phyloP scores from a whole-genome alignment of 345 rosid species.

The Eucalyptus curtisii region DNA sequence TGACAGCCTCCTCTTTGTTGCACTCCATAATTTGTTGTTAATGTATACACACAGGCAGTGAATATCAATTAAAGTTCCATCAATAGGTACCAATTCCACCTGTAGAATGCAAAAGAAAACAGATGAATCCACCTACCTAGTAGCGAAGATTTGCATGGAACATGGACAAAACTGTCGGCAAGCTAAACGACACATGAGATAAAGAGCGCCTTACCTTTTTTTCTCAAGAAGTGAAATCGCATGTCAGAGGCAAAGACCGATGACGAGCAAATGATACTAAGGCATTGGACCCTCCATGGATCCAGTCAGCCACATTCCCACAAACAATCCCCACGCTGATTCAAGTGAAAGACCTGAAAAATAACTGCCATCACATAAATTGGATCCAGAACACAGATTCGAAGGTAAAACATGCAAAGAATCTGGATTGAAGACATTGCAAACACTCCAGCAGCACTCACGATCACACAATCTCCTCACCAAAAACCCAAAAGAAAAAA shows the following conservation, averaged over 20 bases:
- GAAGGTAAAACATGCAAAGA: background rate
- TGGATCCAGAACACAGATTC: background rate
- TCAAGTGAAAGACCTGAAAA: background rate
- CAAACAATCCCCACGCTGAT: background rate
- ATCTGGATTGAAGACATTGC: background rate
- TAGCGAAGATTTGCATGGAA: background rate
- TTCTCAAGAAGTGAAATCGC: background rate
- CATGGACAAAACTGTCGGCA: background rate
- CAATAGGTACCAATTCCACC: background rate
- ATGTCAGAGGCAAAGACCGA: background rate
- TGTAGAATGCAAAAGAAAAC: background rate
- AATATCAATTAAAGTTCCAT: background rate
- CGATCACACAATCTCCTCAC: background rate
- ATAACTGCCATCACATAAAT: background rate
- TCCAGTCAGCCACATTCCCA: background rate
- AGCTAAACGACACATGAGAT: background rate
- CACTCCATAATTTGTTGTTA: slow-evolving; percentile 43
- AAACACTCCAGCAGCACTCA: background rate
- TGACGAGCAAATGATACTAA: background rate
- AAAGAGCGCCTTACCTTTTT: background rate
- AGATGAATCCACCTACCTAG: background rate
- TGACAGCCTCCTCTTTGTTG: slow-evolving; percentile 81
- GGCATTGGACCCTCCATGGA: background rate
- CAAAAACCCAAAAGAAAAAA: background rate
- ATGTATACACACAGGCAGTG: background rate